Evolutionary conservation across 805 yeast species (phyloP), one percentile per base, ranked within the genome.

Genomic region (Saturnispora besseyi): DNA sequence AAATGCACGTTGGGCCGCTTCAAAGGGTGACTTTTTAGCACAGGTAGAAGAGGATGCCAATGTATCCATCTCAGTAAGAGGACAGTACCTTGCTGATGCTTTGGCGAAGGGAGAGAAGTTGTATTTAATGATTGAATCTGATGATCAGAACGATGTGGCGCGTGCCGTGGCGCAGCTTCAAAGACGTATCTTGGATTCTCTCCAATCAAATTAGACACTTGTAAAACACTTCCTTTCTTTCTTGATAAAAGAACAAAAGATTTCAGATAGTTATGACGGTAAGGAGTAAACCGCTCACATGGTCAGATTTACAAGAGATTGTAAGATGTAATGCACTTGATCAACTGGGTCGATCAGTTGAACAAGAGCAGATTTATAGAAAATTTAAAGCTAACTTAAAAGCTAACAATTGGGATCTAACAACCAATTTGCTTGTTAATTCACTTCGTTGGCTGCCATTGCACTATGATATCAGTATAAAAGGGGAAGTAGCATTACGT

Each of bases 61-160:
- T 1, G 79, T 88, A 3, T 80, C 95, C 5, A 78, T 90, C 42
- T 89, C 96, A 1, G 79, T 81, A 48, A 86, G 81, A 60, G 99
- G 99, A 13, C 78, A 76, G 53, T 89, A 69, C 60, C 83, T 84
- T 55, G 45, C 45, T 24, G 50, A 47, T n/a, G 33, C 82, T 88
- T 0, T 72, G 0, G 70, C 65, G 3, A 83, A 80, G 13, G 88
- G 83, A 34, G 87, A 87, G 1, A 89, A 87, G 64, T 68, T 91
- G 50, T 85, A 84, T 56, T 66, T 91, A 15, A 70, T 85, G 22
- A 79, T 91, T 31, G 98, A 91, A 63, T 89, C 91, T 2, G 75
- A 74, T 13, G 77, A 77, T 6, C 84, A 81, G 47, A 63, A 67
- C 13, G 72, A 80, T 6, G 84, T 88, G 2, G 63, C 68, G 37